Conservation (phyloP, 305 asterid genomes). For the Andrographis paniculata region DNA sequence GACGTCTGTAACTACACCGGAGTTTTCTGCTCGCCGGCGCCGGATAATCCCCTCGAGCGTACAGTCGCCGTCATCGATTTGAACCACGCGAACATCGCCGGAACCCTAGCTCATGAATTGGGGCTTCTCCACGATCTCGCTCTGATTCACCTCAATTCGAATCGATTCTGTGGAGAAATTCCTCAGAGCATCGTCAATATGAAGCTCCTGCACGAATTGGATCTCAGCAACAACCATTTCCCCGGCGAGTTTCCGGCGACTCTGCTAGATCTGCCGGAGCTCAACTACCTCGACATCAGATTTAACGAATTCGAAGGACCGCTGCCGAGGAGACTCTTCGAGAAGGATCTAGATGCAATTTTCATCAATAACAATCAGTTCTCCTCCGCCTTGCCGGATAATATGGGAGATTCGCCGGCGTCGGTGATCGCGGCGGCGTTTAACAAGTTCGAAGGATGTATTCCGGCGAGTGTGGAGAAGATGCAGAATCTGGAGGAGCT, state of each 20-base stretch:
- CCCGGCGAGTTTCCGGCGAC: slow-evolving; percentile 78
- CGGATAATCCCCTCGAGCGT: slow-evolving; percentile 34
- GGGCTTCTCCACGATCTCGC: slow-evolving; percentile 72
- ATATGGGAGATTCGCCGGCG: slow-evolving; percentile 78
- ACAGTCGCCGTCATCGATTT: slow-evolving; percentile 76
- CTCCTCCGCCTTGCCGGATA: slow-evolving; percentile 66
- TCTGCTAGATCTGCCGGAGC: slow-evolving; percentile 45
- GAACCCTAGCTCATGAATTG: slow-evolving; percentile 70
- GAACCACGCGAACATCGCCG: slow-evolving; percentile 85
- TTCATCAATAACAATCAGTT: slow-evolving; percentile 73
- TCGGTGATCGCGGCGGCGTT: slow-evolving; percentile 71
- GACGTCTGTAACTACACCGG: slow-evolving; percentile 56
- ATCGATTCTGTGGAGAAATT: slow-evolving; percentile 67
- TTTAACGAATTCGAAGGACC: slow-evolving; percentile 75
- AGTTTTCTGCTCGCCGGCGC: slow-evolving; percentile 63
- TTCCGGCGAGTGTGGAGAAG: slow-evolving; percentile 66
- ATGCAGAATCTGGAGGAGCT: slow-evolving; percentile 64
- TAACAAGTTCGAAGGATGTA: slow-evolving; percentile 70
- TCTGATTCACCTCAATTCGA: slow-evolving; percentile 63
- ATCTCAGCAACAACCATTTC: slow-evolving; percentile 74
- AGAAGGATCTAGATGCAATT: slow-evolving; percentile 68
- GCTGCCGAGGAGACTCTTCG: slow-evolving; percentile 56
- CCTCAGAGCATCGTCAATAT: slow-evolving; percentile 43
- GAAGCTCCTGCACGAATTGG: slow-evolving; percentile 58
- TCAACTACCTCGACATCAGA: slow-evolving; percentile 54